A percentile compares a stretch with the other conserved stretches of the same genome.
phyloP scores from a whole-genome alignment of 345 rosid species.

The Populus pruinosa region DNA sequence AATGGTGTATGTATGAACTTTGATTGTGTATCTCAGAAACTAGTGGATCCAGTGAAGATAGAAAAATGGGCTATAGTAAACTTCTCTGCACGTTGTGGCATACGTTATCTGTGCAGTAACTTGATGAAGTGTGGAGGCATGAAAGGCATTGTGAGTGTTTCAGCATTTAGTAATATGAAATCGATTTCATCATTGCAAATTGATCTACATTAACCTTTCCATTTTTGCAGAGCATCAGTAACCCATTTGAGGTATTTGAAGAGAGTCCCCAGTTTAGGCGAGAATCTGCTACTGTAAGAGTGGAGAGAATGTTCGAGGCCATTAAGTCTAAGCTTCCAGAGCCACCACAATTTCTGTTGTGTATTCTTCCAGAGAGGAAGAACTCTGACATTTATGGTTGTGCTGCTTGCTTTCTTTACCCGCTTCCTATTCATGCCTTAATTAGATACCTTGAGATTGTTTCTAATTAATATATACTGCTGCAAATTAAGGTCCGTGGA shows the following conservation, averaged over 20 bases:
- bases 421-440: neutral
- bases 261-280: constrained; percentile 46
- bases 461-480: neutral
- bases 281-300: constrained; percentile 52
- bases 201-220: neutral
- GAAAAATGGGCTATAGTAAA: constrained; percentile 78
- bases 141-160: constrained; percentile 78
- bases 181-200: neutral
- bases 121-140: constrained; percentile 54
- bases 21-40: constrained; percentile 36
- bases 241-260: constrained; percentile 44
- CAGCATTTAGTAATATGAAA: neutral
- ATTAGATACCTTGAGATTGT: neutral
- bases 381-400: constrained; percentile 73
- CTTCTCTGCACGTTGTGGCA: constrained; percentile 75
- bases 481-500: constrained; percentile 67
- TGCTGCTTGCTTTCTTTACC: neutral
- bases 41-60: constrained; percentile 62
- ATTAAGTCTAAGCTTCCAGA: constrained; percentile 56
- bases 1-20: neutral
- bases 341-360: constrained; percentile 64
- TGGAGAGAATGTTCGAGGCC: constrained; percentile 68
- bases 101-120: constrained; percentile 40
- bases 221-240: neutral
- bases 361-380: constrained; percentile 73